Evolutionary conservation across 768 basidiomycete genomes (phyloP).

Genomic region (Mycena galericulata): DNA sequence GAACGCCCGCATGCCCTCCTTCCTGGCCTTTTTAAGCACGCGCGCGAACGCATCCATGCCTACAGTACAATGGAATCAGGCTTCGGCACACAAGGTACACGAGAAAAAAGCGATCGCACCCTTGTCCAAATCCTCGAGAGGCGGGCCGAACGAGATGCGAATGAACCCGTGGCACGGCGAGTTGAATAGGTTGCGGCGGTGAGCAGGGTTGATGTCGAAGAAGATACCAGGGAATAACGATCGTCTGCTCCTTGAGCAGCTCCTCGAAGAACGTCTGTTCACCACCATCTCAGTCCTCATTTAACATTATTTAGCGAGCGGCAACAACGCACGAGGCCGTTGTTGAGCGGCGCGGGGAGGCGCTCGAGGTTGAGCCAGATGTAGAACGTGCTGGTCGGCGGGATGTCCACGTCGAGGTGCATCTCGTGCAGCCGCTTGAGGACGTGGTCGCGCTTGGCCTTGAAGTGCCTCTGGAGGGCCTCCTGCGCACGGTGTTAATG

Average conservation of each 20-base stretch:
- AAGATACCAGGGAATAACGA: conserved; percentile 93
- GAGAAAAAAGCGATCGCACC: conserved; percentile 53
- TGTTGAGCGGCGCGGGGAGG: conserved; percentile 86
- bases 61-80: conserved; percentile 39
- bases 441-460: conserved; percentile 91
- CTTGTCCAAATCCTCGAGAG: conserved; percentile 81
- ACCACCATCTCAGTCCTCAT: neutral
- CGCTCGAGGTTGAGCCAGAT: conserved; percentile 91
- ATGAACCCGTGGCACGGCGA: conserved; percentile 94
- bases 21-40: conserved; percentile 77
- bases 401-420: conserved; percentile 80
- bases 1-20: conserved; percentile 68
- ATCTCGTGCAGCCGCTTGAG: conserved; percentile 83
- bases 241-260: conserved; percentile 89
- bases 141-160: conserved; percentile 88
- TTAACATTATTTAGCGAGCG: too few species aligned
- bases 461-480: conserved; percentile 92
- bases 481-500: conserved; percentile 51
- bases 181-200: conserved; percentile 89
- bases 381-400: conserved; percentile 90
- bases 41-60: conserved; percentile 89
- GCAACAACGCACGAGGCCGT: conserved; percentile 77
- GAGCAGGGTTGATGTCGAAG: conserved; percentile 85
- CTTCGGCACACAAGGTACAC: too few species aligned
- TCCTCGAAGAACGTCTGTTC: conserved; percentile 92